phyloP scores from a whole-genome alignment of 2,329 filamentous ascomycete species.

The Amauroascus niger region DNA sequence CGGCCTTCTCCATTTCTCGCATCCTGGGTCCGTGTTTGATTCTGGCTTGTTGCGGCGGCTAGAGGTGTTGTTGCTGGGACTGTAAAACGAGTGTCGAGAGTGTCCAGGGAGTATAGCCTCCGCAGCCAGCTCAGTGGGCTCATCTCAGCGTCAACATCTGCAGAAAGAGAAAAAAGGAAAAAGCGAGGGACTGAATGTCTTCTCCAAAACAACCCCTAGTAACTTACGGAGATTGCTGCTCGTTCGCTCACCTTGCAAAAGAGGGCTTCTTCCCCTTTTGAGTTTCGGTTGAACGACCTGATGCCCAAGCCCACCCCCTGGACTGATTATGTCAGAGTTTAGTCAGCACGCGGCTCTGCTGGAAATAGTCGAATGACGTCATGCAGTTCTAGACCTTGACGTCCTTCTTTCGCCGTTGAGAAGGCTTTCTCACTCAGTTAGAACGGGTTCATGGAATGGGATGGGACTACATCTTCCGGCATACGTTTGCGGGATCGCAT shows the following conservation, averaged over 20 bases:
- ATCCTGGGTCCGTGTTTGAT: not conserved
- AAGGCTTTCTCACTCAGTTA: not conserved
- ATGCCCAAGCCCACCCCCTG: slow-evolving; percentile 2
- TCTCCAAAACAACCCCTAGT: not conserved
- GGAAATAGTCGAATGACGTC: slow-evolving; percentile 1
- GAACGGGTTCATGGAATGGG: too few relatives aligned
- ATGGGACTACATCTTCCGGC: too few relatives aligned
- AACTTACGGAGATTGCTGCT: too few relatives aligned
- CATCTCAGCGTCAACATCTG: slow-evolving; percentile 33
- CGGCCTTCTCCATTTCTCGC: not conserved
- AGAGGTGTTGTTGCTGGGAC: slow-evolving; percentile 56
- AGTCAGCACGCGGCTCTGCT: not conserved
- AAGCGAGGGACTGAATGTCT: not conserved
- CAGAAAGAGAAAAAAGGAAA: not conserved
- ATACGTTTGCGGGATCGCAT: too few relatives aligned
- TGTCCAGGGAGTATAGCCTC: slow-evolving; percentile 54
- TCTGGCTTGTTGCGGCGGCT: not conserved
- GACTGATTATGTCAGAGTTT: not conserved
- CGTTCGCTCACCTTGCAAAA: too few relatives aligned
- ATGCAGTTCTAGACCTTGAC: not conserved
- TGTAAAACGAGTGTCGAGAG: slow-evolving; percentile 62
- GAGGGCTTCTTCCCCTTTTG: too few relatives aligned
- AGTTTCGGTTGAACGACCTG: not conserved
- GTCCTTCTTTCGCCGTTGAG: not conserved
- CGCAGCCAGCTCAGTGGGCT: slow-evolving; percentile 41